phyloP scores from a whole-genome alignment of 1,284 basidiomycete genomes.

The Apiotrichum gracile region DNA sequence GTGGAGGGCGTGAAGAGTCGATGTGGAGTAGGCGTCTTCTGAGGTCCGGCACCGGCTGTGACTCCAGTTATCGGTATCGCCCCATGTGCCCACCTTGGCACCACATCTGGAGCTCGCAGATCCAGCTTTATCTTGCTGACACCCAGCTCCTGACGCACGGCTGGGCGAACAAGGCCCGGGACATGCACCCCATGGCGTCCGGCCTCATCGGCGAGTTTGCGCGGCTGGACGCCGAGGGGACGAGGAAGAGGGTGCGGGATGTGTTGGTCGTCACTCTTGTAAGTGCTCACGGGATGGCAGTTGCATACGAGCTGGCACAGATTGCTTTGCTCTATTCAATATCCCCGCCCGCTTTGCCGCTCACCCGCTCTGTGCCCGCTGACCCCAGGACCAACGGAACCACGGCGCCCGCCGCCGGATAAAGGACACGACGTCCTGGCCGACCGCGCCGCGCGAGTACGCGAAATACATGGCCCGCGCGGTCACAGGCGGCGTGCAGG shows the following conservation, averaged over 20 bases:
- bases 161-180: constrained; percentile 26
- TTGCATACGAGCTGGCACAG: too few relatives aligned
- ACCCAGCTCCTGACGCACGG: constrained; percentile 38
- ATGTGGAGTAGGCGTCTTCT: too few relatives aligned
- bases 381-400: constrained; percentile 63
- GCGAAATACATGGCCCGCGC: constrained; percentile 11
- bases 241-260: constrained; percentile 20
- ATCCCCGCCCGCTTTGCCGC: too few relatives aligned
- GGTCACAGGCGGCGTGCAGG: constrained; percentile 56
- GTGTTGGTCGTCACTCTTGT: constrained; percentile 43
- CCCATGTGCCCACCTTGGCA: too few relatives aligned
- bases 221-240: constrained; percentile 1
- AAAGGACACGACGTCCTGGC: not conserved
- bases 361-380: too few relatives aligned
- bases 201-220: constrained; percentile 28
- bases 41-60: too few relatives aligned
- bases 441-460: not conserved
- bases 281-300: too few relatives aligned
- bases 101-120: too few relatives aligned
- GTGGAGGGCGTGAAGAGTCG: too few relatives aligned
- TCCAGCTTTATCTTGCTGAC: too few relatives aligned
- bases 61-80: too few relatives aligned
- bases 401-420: constrained; percentile 59
- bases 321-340: too few relatives aligned
- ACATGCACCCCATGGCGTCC: constrained; percentile 30